A percentile compares a stretch with the other conserved stretches of the same genome.
These are phyloP conservation scores for Wallacemonas sp. DNA, from an alignment of 208 protist genomes.

Conservation along the genomic window DNA sequence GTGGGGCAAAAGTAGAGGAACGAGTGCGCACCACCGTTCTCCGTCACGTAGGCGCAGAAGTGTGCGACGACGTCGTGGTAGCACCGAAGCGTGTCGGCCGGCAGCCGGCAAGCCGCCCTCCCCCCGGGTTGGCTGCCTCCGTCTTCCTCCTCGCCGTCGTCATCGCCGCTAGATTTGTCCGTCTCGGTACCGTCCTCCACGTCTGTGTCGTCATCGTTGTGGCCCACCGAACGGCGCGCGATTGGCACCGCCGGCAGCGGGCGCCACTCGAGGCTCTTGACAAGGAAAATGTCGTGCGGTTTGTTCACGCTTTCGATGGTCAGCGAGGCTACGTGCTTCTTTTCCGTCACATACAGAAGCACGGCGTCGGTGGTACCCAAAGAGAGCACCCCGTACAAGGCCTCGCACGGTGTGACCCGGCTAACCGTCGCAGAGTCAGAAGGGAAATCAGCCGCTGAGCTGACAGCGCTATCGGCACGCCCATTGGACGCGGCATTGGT, in stretches of 20 bases:
- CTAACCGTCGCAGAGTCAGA: constrained; percentile 6
- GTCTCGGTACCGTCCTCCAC: not conserved
- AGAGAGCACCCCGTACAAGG: constrained; percentile 71
- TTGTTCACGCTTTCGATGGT: not conserved
- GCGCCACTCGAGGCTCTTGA: constrained; percentile 52
- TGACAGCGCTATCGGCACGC: constrained; percentile 25
- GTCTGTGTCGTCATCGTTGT: not conserved
- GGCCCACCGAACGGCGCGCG: not conserved
- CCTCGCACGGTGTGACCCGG: constrained; percentile 35
- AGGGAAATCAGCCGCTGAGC: constrained; percentile 2
- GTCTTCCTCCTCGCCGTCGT: constrained; percentile 4
- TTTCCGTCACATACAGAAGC: constrained; percentile 59
- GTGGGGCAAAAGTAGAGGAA: constrained; percentile 74
- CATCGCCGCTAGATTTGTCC: not conserved
- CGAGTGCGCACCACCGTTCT: constrained; percentile 22
- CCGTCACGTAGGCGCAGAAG: constrained; percentile 44
- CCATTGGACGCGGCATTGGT: too few relatives aligned
- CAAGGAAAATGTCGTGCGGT: constrained; percentile 46
- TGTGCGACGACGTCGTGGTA: constrained; percentile 51
- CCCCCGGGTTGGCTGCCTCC: not conserved
- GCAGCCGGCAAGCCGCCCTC: constrained; percentile 20
- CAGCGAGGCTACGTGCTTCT: constrained; percentile 32
- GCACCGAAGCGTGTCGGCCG: constrained; percentile 32
- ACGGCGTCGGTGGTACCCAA: constrained; percentile 43
- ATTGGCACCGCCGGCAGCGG: constrained; percentile 25